phyloP scores from a whole-genome alignment of 257 asterid species.

The Solanum etuberosum region DNA sequence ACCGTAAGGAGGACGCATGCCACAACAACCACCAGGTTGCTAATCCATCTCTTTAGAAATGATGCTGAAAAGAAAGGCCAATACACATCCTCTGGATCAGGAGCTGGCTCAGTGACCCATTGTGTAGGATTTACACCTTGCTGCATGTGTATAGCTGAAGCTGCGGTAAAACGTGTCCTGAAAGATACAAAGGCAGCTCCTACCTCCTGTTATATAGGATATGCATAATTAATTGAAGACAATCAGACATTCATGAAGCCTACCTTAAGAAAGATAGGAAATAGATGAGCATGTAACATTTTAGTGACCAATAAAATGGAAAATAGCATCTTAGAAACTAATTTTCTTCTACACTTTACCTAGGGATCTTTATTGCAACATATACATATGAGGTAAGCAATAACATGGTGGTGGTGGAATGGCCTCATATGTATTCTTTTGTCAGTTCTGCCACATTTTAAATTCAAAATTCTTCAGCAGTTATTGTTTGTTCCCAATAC shows the following conservation, averaged over 20 bases:
- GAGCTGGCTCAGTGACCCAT: constrained; percentile 91
- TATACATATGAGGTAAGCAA: background rate
- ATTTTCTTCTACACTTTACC: background rate
- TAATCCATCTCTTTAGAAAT: constrained; percentile 62
- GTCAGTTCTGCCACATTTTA: background rate
- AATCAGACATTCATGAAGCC: background rate
- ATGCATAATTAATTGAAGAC: background rate
- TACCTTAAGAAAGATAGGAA: background rate
- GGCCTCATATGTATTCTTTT: background rate
- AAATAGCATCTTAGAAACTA: background rate
- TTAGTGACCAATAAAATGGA: background rate
- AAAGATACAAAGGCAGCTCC: constrained; percentile 96
- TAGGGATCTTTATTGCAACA: background rate
- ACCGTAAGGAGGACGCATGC: constrained; percentile 48
- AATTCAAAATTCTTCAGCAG: background rate
- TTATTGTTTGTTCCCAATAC: background rate
- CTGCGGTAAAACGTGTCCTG: constrained; percentile 75
- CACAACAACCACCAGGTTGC: constrained; percentile 45
- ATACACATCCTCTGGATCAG: constrained; percentile 81
- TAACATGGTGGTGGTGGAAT: background rate
- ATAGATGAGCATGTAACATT: background rate
- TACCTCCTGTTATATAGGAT: constrained; percentile 45
- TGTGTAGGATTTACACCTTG: constrained; percentile 83
- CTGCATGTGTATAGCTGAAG: constrained; percentile 53
- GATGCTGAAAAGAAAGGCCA: constrained; percentile 98